Percentiles rank a stretch among this genome's conserved stretches.
Conservation (phyloP, 208 protist genomes). For the Trypanosoma grayi region DNA sequence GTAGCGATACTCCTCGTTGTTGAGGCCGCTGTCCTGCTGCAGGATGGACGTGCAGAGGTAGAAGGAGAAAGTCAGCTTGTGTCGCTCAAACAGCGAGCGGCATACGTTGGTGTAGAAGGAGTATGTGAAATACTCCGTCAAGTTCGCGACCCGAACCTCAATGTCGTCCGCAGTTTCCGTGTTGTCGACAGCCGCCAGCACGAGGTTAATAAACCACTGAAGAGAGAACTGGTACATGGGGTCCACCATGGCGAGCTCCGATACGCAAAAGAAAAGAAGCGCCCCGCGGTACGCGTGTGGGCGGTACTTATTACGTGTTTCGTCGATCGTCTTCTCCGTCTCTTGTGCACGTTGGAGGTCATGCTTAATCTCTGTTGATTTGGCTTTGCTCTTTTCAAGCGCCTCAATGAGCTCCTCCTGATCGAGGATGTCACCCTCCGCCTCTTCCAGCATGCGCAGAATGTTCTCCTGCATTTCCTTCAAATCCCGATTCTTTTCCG, state of each 20-base stretch:
- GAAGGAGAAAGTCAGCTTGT: constrained; percentile 98
- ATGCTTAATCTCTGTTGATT: constrained; percentile 93
- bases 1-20: constrained; percentile 90
- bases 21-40: constrained; percentile 67
- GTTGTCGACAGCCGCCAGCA: constrained; percentile 87
- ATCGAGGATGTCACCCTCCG: constrained; percentile 95
- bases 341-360: constrained; percentile 92
- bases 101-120: constrained; percentile 98
- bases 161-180: constrained; percentile 62
- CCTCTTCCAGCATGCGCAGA: constrained; percentile 93
- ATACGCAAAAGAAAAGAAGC: constrained; percentile 97
- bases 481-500: constrained; percentile 94
- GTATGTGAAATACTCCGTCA: constrained; percentile 97
- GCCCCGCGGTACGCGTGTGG: constrained; percentile 94
- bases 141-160: constrained; percentile 75
- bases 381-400: constrained; percentile 95
- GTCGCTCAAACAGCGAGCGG: constrained; percentile 97
- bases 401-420: constrained; percentile 97
- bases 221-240: constrained; percentile 98
- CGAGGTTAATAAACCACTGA: constrained; percentile 98
- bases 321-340: constrained; percentile 96
- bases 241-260: constrained; percentile 93
- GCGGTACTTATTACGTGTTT: constrained; percentile 94
- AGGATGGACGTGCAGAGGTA: constrained; percentile 91
- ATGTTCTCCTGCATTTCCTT: constrained; percentile 97